These are phyloP conservation scores for Suillus brevipes DNA, from an alignment of 768 basidiomycete genomes.

Conservation along the genomic window DNA sequence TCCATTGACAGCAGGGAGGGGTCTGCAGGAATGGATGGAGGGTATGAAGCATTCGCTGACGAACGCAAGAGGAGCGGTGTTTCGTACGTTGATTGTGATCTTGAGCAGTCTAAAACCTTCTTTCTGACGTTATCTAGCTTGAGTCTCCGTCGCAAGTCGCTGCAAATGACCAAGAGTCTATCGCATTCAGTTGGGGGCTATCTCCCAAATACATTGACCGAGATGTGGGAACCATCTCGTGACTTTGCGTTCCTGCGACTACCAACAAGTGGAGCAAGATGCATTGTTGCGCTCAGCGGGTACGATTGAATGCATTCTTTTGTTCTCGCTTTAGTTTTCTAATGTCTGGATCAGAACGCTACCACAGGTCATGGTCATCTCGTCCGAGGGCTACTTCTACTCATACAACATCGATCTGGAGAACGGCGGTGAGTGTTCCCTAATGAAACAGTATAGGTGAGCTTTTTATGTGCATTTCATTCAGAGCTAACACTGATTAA, in stretches of 20 bases:
- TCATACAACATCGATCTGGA: constrained; percentile 95
- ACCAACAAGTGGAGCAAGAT: constrained; percentile 74
- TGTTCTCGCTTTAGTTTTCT: background rate
- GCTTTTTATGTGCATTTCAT: constrained; percentile 13
- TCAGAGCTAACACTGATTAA: background rate
- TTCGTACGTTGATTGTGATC: constrained; percentile 42
- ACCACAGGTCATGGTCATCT: constrained; percentile 97
- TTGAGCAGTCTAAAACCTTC: constrained; percentile 6
- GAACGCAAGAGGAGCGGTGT: constrained; percentile 66
- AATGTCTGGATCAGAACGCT: constrained; percentile 59
- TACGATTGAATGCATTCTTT: constrained; percentile 29
- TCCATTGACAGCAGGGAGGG: constrained; percentile 65
- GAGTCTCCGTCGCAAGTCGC: constrained; percentile 63
- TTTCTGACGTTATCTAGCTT: constrained; percentile 30
- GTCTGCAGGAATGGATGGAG: constrained; percentile 56
- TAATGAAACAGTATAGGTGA: constrained; percentile 92
- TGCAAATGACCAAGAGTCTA: constrained; percentile 73
- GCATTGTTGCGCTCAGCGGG: constrained; percentile 89
- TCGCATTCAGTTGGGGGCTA: constrained; percentile 83
- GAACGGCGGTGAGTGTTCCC: constrained; percentile 89
- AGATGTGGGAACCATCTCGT: constrained; percentile 95
- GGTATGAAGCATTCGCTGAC: constrained; percentile 84
- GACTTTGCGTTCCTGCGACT: constrained; percentile 92
- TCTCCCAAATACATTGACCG: constrained; percentile 85
- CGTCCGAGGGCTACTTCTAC: constrained; percentile 94